These are phyloP conservation scores for Sphaerulina musiva DNA, from an alignment of 2,329 filamentous ascomycete genomes.

Conservation along the genomic window DNA sequence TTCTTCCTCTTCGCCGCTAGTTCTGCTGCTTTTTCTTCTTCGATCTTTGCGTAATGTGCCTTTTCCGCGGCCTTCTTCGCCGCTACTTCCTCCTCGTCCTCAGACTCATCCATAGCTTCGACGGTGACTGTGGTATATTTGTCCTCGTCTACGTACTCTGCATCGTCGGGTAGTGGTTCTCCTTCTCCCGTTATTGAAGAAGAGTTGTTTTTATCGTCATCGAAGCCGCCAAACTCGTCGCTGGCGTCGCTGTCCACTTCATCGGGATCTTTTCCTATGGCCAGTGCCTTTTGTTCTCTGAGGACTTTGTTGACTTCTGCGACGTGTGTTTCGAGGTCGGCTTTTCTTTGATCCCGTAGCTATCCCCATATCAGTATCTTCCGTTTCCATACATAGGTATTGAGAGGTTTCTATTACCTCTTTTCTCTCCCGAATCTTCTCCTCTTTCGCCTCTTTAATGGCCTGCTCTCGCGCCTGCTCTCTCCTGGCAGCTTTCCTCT, in stretches of 20 bases:
- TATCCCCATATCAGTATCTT: constrained; percentile 36
- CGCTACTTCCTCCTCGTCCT: constrained; percentile 32
- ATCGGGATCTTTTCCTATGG: constrained; percentile 24
- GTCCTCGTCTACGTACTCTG: constrained; percentile 94
- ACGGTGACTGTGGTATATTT: constrained; percentile 92
- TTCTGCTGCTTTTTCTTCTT: constrained; percentile 1
- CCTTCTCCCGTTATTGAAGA: constrained; percentile 6
- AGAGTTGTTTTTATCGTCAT: constrained; percentile 12
- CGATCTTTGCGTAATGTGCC: constrained; percentile 18
- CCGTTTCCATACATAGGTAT: background rate
- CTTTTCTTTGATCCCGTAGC: constrained; percentile 76
- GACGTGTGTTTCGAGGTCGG: constrained; percentile 76
- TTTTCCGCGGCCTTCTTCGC: constrained; percentile 23
- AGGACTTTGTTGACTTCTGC: constrained; percentile 66
- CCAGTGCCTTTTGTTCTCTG: constrained; percentile 47
- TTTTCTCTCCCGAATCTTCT: constrained; percentile 65
- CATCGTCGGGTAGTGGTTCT: constrained; percentile 46
- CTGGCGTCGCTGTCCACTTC: constrained; percentile 29
- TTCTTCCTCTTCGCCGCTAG: constrained; percentile 32
- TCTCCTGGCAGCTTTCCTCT: constrained; percentile 79
- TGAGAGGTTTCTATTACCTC: constrained; percentile 51
- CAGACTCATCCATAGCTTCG: constrained; percentile 66
- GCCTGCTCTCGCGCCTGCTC: constrained; percentile 81
- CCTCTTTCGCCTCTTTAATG: constrained; percentile 67
- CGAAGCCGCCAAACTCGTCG: constrained; percentile 20